Evolutionary conservation across 495 filamentous ascomycete genomes (phyloP), one percentile per base, ranked within the genome.

Genomic region (Xylaria flabelliformis): DNA sequence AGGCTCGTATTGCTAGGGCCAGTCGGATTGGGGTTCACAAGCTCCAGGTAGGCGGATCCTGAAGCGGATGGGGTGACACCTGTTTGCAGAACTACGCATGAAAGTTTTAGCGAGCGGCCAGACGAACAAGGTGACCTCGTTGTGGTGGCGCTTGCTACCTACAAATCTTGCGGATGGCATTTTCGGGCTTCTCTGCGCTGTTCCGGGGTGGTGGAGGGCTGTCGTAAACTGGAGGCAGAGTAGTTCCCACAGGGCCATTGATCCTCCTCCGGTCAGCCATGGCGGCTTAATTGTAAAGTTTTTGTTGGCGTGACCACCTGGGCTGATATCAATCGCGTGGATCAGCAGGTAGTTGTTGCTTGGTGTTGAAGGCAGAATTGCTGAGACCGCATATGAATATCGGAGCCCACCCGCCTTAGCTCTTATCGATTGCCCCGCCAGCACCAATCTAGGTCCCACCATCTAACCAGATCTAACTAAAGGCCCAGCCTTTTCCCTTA

Each of bases 1-100:
- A 98, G 84, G 39, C 93, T 90, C 10, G 87, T 84, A 58, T 85
- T 85, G 24, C 84, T 82, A 58, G 83, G 82, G 36, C 84, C 78
- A 44, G 84, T 81, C 53, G 87, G 79, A 44, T 87, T 75, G 3
- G 89, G 87, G 42, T 85, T 85, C 80, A 91, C 89, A 69, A 97
- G 89, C 85, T 99, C 96, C 70, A 97, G 86, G 78, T 98, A 99
- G 65, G 97, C 92, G 39, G 95, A 98, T 62, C 96, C 96, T 29
- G 94, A 94, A 9, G 97, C 96, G 3, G 96, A 97, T 13, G 97
- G 96, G 4, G 94, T 94, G 29, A 98, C 87, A 58, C 93, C 93
- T 13, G 96, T 98, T 82, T 96, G 93, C 41, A 99, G 85, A 74
- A 94, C 95, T 98, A 66, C 1, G 8, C 59, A 48, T 63, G 29